A percentile compares a stretch with the other conserved stretches of the same genome.
Conservation (phyloP, 768 basidiomycete species). For the Phylloporus sp. region DNA sequence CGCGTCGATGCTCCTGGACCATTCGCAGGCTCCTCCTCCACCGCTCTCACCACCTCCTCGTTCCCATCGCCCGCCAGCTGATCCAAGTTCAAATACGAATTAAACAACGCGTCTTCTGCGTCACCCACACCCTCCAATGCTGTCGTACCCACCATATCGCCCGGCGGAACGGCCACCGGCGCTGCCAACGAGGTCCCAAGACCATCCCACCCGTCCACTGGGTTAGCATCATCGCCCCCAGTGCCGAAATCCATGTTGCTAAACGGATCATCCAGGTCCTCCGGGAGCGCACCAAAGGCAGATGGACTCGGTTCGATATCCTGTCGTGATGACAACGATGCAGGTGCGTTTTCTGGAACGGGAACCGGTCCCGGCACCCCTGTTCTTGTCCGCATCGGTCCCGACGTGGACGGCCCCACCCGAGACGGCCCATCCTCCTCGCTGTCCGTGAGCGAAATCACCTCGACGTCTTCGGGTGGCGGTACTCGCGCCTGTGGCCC, state of each 20-base stretch:
- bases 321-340: not conserved
- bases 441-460: conserved; percentile 30
- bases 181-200: conserved; percentile 4
- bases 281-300: conserved; percentile 5
- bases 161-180: not conserved
- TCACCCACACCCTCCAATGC: conserved; percentile 3
- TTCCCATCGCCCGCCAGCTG: conserved; percentile 3
- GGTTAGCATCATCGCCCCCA: not conserved
- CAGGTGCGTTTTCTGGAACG: not conserved
- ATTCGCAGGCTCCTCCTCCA: not conserved
- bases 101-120: conserved; percentile 11
- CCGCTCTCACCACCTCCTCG: not conserved
- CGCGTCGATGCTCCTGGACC: not conserved
- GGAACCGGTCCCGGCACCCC: no score
- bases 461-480: conserved; percentile 17
- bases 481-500: not conserved
- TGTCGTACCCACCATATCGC: not conserved
- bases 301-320: not conserved
- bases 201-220: not conserved
- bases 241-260: conserved; percentile 11
- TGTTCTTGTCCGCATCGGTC: not conserved
- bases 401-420: not conserved
- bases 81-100: conserved; percentile 25
- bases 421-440: conserved; percentile 13
- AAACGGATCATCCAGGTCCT: conserved; percentile 15